Conservation (phyloP, 1,284 basidiomycete genomes). For the Pseudozyma pruni region DNA sequence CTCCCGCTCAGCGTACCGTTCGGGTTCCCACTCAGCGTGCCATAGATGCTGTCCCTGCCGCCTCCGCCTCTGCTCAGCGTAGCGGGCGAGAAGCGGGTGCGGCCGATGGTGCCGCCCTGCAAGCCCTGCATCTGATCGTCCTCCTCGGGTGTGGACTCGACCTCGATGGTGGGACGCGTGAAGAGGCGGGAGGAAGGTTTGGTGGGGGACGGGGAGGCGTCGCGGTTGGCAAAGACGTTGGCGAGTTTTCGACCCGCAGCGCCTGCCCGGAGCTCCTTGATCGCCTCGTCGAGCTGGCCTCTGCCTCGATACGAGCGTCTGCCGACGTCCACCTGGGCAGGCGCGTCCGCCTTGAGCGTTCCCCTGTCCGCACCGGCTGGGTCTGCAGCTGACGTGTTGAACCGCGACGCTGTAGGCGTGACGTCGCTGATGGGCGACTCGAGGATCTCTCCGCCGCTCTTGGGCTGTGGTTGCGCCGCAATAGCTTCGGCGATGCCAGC, state of each 20-base stretch:
- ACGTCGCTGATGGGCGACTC: constrained; percentile 31
- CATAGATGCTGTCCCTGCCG: constrained; percentile 18
- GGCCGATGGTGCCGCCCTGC: constrained; percentile 18
- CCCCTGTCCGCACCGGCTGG: neutral
- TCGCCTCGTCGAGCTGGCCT: constrained; percentile 57
- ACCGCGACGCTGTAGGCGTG: constrained; percentile 47
- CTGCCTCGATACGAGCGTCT: constrained; percentile 44
- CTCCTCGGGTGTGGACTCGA: neutral
- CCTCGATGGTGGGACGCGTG: neutral
- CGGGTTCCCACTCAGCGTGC: constrained; percentile 16
- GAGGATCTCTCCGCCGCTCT: constrained; percentile 4
- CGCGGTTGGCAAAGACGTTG: constrained; percentile 8
- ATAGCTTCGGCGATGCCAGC: neutral
- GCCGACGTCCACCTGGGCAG: constrained; percentile 3
- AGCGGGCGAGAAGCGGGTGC: constrained; percentile 6
- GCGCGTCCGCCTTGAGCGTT: constrained; percentile 6
- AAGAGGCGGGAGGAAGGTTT: constrained; percentile 13
- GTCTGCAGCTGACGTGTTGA: constrained; percentile 17
- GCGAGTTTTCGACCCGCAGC: constrained; percentile 30
- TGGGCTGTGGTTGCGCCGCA: neutral
- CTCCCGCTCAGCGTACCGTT: constrained; percentile 46
- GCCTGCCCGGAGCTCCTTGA: constrained; percentile 54
- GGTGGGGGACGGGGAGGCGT: constrained; percentile 5
- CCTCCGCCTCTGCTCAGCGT: neutral
- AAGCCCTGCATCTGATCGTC: constrained; percentile 3